These are phyloP conservation scores for Linnemannia exigua DNA, from an alignment of 192 early-diverging fungal genomes.

Conservation along the genomic window DNA sequence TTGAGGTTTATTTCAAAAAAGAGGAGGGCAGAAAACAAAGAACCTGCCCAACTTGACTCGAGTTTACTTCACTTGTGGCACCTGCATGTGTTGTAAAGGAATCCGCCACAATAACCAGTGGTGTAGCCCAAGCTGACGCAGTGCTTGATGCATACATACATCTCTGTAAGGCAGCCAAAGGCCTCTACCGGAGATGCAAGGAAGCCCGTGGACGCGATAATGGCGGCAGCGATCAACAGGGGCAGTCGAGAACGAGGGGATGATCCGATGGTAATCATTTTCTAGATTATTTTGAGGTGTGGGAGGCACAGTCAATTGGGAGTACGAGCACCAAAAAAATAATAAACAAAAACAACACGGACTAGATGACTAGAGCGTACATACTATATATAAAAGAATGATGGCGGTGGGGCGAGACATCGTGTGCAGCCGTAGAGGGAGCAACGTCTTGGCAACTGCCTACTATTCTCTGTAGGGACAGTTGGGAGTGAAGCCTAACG, in stretches of 20 bases:
- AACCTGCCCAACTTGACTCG: too few relatives aligned
- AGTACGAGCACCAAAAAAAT: too few relatives aligned
- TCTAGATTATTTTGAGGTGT: neutral
- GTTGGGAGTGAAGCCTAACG: too few relatives aligned
- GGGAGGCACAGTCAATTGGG: too few relatives aligned
- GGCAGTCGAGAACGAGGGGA: neutral
- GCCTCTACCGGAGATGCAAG: neutral
- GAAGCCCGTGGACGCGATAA: neutral
- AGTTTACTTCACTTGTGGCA: neutral
- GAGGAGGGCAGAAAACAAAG: neutral
- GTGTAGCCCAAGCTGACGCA: neutral
- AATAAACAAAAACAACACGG: too few relatives aligned
- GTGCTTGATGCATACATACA: neutral
- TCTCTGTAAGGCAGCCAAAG: neutral
- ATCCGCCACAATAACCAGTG: neutral
- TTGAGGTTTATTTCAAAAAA: too few relatives aligned
- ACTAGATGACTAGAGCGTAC: too few relatives aligned
- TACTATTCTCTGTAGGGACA: too few relatives aligned
- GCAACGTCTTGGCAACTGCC: too few relatives aligned
- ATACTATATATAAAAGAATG: too few relatives aligned
- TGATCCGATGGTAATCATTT: neutral
- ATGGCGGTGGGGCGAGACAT: too few relatives aligned
- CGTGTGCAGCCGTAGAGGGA: too few relatives aligned
- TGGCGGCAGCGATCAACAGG: neutral
- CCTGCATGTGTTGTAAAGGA: neutral